Conservation (phyloP, 306 rosid genomes). For the Potentilla sterilis region DNA sequence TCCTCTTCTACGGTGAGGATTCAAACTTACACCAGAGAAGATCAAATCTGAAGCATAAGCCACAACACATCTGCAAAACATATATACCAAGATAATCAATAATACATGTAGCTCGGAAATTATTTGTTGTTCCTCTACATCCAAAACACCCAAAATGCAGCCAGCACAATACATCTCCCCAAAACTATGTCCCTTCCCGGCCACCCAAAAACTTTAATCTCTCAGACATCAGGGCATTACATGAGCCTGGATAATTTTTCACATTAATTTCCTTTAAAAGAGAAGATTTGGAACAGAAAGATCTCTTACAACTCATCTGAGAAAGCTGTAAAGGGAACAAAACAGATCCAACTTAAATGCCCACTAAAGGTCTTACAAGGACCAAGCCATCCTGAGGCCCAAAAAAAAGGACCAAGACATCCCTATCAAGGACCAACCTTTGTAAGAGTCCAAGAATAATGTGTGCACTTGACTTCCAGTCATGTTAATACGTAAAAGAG, state of each 20-base stretch:
- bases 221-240: not conserved
- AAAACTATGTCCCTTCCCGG: not conserved
- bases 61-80: conserved; percentile 74
- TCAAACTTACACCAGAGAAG: conserved; percentile 67
- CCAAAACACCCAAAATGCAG: not conserved
- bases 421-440: not conserved
- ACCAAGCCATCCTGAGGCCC: not conserved
- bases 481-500: not conserved
- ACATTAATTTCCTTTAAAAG: not conserved
- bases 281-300: not conserved
- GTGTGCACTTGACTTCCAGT: not conserved
- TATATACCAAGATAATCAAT: conserved; percentile 11
- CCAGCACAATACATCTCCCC: not conserved
- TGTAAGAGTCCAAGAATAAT: not conserved
- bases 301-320: too few species aligned
- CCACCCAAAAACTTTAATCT: not conserved
- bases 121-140: not conserved
- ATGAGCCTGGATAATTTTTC: not conserved
- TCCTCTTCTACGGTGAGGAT: conserved; percentile 73
- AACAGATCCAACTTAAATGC: not conserved
- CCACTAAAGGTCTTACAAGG: not conserved
- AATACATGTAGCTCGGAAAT: not conserved
- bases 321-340: not conserved
- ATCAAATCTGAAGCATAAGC: conserved; percentile 87
- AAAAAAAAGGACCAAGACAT: too few species aligned